These are phyloP conservation scores for Cylindrotheca fusiformis DNA, from an alignment of 108 stramenopile species.

Conservation along the genomic window DNA sequence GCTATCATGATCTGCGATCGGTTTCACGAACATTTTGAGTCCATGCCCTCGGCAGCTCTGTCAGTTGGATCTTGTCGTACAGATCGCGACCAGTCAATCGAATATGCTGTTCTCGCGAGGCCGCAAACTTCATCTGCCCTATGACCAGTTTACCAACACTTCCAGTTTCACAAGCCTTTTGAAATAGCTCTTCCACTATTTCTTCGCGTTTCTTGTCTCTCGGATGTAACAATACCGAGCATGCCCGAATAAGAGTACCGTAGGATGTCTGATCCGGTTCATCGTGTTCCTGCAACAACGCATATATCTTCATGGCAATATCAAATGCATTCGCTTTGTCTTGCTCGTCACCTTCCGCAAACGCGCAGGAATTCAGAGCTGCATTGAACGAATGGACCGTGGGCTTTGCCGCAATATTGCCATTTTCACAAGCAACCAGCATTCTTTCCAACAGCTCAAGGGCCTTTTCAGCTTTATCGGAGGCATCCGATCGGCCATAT, in stretches of 20 bases:
- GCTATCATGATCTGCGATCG: background rate
- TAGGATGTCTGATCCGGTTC: constrained; percentile 56
- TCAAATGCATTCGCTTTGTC: constrained; percentile 40
- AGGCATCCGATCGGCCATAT: constrained; percentile 17
- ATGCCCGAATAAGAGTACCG: constrained; percentile 57
- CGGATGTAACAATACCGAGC: constrained; percentile 37
- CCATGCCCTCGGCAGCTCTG: constrained; percentile 50
- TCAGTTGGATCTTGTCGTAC: constrained; percentile 20
- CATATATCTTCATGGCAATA: constrained; percentile 35
- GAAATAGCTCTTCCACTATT: constrained; percentile 44
- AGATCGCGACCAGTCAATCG: constrained; percentile 31
- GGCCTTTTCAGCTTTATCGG: constrained; percentile 34
- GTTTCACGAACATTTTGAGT: constrained; percentile 46
- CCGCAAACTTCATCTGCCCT: constrained; percentile 39
- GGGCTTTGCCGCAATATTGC: constrained; percentile 26
- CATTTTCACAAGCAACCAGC: constrained; percentile 12
- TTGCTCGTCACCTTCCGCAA: constrained; percentile 41
- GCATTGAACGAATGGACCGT: constrained; percentile 54
- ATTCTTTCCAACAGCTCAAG: constrained; percentile 26
- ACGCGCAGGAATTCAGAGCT: constrained; percentile 63
- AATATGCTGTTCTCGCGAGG: constrained; percentile 24
- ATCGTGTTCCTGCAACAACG: constrained; percentile 22
- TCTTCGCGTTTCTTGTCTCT: constrained; percentile 25
- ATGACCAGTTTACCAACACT: constrained; percentile 62
- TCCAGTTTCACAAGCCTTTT: constrained; percentile 46